phyloP scores from a whole-genome alignment of 2,329 filamentous ascomycete species.

The Plenodomus lindquistii region DNA sequence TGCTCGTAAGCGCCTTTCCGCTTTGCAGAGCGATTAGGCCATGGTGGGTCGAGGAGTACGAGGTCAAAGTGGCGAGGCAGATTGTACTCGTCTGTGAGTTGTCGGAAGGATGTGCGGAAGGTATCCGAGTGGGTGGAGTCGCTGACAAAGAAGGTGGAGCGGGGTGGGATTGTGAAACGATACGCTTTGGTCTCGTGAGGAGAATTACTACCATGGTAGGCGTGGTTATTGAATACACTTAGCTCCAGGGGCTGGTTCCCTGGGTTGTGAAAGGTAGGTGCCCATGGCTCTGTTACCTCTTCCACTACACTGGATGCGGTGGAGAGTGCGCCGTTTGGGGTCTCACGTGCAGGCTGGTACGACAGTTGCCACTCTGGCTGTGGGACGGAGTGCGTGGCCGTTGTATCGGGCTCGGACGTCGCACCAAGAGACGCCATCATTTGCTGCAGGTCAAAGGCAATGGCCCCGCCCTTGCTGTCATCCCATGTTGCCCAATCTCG shows the following conservation, averaged over 20 bases:
- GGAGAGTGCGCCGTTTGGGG: constrained; percentile 8
- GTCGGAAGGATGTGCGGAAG: constrained; percentile 45
- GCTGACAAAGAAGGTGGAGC: constrained; percentile 56
- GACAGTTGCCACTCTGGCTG: constrained; percentile 30
- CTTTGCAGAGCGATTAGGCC: constrained; percentile 76
- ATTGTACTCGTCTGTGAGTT: constrained; percentile 44
- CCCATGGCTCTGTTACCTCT: constrained; percentile 27
- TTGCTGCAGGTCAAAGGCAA: constrained; percentile 34
- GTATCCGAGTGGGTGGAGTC: constrained; percentile 42
- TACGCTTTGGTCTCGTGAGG: constrained; percentile 16
- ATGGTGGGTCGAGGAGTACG: constrained; percentile 75
- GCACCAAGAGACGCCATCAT: constrained; percentile 42
- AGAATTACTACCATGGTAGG: constrained; percentile 1
- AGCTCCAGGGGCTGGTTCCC: constrained; percentile 25
- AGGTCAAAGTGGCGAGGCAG: constrained; percentile 63
- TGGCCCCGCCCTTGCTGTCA: constrained; percentile 28
- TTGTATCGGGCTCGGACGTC: constrained; percentile 22
- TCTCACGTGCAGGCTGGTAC: constrained; percentile 24
- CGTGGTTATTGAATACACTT: constrained; percentile 20
- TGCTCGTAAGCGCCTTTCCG: constrained; percentile 59
- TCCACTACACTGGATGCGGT: constrained; percentile 8
- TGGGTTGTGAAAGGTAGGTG: constrained; percentile 37
- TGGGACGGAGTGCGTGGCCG: constrained; percentile 13
- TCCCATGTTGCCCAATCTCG: constrained; percentile 31
- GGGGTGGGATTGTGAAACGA: constrained; percentile 53